A percentile compares a stretch with the other conserved stretches of the same genome.
phyloP scores from a whole-genome alignment of 148 eudicot genomes.

The Rhododendron ferrugineum region DNA sequence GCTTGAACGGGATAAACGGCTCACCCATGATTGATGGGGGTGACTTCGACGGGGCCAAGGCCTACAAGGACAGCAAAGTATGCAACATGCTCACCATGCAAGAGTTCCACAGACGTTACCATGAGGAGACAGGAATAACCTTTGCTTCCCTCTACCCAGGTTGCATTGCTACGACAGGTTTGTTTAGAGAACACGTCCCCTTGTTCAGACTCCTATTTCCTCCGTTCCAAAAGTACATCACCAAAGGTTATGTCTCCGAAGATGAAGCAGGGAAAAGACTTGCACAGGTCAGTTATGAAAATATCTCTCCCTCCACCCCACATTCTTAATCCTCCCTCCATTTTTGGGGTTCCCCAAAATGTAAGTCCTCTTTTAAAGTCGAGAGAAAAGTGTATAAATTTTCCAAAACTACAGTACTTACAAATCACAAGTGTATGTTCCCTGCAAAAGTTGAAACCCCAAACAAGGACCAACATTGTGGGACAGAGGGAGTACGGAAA shows the following conservation, averaged over 20 bases:
- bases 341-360: not conserved
- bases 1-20: slow-evolving; percentile 57
- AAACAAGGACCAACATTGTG: not conserved
- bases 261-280: slow-evolving; percentile 82
- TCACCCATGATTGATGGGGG: slow-evolving; percentile 93
- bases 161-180: slow-evolving; percentile 82
- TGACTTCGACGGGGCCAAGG: slow-evolving; percentile 87
- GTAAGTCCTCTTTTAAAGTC: not conserved
- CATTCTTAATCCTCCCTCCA: not conserved
- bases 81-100: slow-evolving; percentile 99
- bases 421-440: not conserved
- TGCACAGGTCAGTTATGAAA: slow-evolving; percentile 60
- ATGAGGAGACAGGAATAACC: slow-evolving; percentile 72
- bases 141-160: slow-evolving; percentile 93
- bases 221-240: slow-evolving; percentile 86
- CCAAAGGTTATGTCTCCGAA: slow-evolving; percentile 90
- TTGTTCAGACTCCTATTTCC: slow-evolving; percentile 77
- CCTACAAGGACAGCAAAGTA: slow-evolving; percentile 93
- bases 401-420: not conserved
- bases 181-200: slow-evolving; percentile 74
- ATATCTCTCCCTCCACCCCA: not conserved
- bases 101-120: slow-evolving; percentile 78
- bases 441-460: not conserved
- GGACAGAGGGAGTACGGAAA: not conserved
- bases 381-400: not conserved